Conservation (phyloP, 768 basidiomycete genomes). For the Boletus patriciae region DNA sequence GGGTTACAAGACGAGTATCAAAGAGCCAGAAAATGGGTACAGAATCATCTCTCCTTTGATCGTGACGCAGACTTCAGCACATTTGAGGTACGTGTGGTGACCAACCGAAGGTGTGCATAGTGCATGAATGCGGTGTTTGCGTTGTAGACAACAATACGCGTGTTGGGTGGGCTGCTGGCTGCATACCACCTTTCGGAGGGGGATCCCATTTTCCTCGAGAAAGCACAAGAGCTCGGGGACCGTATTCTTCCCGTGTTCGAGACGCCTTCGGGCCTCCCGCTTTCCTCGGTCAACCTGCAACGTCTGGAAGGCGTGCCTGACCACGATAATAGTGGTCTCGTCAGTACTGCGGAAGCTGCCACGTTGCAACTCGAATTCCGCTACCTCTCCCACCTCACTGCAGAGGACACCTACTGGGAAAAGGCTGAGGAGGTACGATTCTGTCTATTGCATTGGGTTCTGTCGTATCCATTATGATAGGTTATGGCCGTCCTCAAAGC, state of each 20-base stretch:
- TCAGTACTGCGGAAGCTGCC: conserved; percentile 83
- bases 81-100: conserved; percentile 68
- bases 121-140: conserved; percentile 5
- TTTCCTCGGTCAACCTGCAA: conserved; percentile 76
- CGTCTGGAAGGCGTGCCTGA: conserved; percentile 59
- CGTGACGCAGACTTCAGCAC: conserved; percentile 79
- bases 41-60: conserved; percentile 67
- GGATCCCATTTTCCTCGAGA: conserved; percentile 69
- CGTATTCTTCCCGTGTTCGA: conserved; percentile 84
- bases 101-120: not conserved
- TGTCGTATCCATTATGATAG: conserved; percentile 28
- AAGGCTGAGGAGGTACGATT: conserved; percentile 65
- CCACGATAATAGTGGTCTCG: conserved; percentile 55
- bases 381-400: conserved; percentile 80
- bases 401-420: conserved; percentile 77
- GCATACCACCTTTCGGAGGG: conserved; percentile 75
- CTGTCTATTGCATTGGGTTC: not conserved
- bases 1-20: conserved; percentile 76
- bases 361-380: conserved; percentile 90
- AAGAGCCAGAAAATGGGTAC: conserved; percentile 78
- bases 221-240: conserved; percentile 80
- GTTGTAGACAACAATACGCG: conserved; percentile 82
- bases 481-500: conserved; percentile 71
- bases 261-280: conserved; percentile 77
- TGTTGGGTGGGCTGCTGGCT: conserved; percentile 86